Evolutionary conservation across 2,329 filamentous ascomycete genomes (phyloP).

Genomic region (Pseudogymnoascus sp.): DNA sequence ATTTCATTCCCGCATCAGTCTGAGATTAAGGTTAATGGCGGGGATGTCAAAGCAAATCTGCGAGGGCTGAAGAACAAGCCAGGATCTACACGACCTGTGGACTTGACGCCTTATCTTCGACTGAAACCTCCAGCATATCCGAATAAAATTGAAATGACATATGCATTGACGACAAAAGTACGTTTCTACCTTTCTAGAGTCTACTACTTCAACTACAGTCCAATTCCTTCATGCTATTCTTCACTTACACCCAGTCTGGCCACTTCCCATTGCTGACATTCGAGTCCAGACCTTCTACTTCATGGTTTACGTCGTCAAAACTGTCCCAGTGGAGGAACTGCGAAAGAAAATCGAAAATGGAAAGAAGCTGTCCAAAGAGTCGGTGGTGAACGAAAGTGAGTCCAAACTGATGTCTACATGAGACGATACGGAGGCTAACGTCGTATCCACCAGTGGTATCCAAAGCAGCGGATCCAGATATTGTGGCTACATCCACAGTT

Average conservation of each 20-base stretch:
- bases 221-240: slow-evolving; percentile 4
- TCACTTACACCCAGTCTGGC: neutral
- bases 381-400: slow-evolving; percentile 78
- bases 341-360: slow-evolving; percentile 57
- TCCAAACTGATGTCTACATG: slow-evolving; percentile 14
- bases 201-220: slow-evolving; percentile 15
- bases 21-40: slow-evolving; percentile 82
- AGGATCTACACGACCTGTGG: slow-evolving; percentile 85
- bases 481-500: slow-evolving; percentile 78
- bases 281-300: slow-evolving; percentile 59
- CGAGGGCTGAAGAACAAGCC: slow-evolving; percentile 94
- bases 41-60: slow-evolving; percentile 85
- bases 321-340: slow-evolving; percentile 62
- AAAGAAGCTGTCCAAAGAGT: slow-evolving; percentile 68
- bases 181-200: slow-evolving; percentile 26
- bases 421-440: neutral
- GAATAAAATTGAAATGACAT: slow-evolving; percentile 79
- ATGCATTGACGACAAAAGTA: slow-evolving; percentile 84
- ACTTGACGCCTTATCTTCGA: slow-evolving; percentile 72
- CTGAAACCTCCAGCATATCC: slow-evolving; percentile 58
- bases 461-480: slow-evolving; percentile 78
- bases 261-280: neutral
- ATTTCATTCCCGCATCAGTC: slow-evolving; percentile 87
- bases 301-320: slow-evolving; percentile 66
- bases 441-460: slow-evolving; percentile 56